Evolutionary conservation across 352 stramenopile genomes (phyloP).

Genomic region (Globisporangium barbulae): DNA sequence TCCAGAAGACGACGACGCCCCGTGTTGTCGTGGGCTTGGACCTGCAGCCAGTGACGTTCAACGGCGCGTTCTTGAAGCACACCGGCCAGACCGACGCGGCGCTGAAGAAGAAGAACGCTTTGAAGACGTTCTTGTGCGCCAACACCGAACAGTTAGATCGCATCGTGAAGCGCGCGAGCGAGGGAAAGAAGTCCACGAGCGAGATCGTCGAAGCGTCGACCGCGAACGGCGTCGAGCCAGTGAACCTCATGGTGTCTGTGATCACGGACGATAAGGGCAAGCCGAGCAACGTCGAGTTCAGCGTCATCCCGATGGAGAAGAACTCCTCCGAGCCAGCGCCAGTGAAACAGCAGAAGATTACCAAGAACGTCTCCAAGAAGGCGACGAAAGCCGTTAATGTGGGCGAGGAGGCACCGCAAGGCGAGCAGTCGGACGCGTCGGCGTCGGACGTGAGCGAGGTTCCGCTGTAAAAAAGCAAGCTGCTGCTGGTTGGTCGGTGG

Average conservation of each 20-base stretch:
- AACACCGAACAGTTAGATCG: constrained; percentile 41
- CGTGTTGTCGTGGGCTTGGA: constrained; percentile 55
- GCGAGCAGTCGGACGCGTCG: constrained; percentile 12
- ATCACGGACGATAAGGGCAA: constrained; percentile 46
- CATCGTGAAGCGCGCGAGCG: constrained; percentile 41
- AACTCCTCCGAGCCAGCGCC: neutral
- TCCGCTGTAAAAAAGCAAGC: constrained; percentile 6
- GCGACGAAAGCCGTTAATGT: neutral
- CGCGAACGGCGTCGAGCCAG: constrained; percentile 23
- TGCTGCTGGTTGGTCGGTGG: neutral
- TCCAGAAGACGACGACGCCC: constrained; percentile 61
- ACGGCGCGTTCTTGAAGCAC: constrained; percentile 54
- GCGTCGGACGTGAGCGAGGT: constrained; percentile 14
- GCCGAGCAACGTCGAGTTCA: constrained; percentile 60
- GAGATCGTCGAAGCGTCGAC: constrained; percentile 29
- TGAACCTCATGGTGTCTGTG: constrained; percentile 52
- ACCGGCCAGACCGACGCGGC: constrained; percentile 39
- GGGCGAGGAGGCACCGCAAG: constrained; percentile 1
- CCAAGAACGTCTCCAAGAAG: constrained; percentile 10
- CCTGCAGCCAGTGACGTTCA: constrained; percentile 55
- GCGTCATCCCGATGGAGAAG: constrained; percentile 34
- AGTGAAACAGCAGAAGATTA: neutral
- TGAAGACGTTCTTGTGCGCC: constrained; percentile 46
- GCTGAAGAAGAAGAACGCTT: constrained; percentile 57
- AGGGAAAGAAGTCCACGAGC: constrained; percentile 43